Base-by-base conservation (phyloP, 805 yeast genomes). In the Candida koratica region DNA sequence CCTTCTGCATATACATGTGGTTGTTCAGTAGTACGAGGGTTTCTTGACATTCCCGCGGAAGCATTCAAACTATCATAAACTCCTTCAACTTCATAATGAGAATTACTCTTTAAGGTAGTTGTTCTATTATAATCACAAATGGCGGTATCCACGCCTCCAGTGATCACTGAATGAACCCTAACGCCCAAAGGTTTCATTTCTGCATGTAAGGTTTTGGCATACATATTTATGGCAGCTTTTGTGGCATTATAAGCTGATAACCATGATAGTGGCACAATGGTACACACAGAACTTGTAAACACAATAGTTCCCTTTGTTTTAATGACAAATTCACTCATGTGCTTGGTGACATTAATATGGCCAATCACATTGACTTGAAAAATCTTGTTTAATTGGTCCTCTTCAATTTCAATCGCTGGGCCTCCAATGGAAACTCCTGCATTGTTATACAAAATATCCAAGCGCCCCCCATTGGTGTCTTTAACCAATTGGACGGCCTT, bases 381-480 rank as follows among this genome's bases (percentile, higher is more conserved):
- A n/a, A 44, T 25, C 6, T 43, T 28, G 6, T 42, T 31, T 6
- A 61, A 22, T 6, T 43, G 35, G 2, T 44, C 48, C 24, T 54
- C 56, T n/a, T 52, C 51, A 4, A 51, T 41, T 29, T 65, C 71
- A n/a, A 55, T 43, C 8, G 63, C 55, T 0, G 70, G 45, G 3
- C 50, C 36, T 10, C 42, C 44, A 17, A 45, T 25, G 24, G 46
- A 43, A 28, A 57, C 49, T 1, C 73, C 73, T 7, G 71, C 73
- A 42, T 68, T 69, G 43, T 67, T 61, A 49, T 59, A 68, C 19
- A 69, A 50, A 5, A 65, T 45, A 36, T 67, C 62, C 23, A 69
- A 44, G 17, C 38, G 41, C 1, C 67, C 69, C 7, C 54, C 60
- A 18, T 59, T 56, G 17, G 55, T 47, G 4, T 41, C 34, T 16